phyloP scores from a whole-genome alignment of 345 rosid genomes.

The Pugionium cornutum region DNA sequence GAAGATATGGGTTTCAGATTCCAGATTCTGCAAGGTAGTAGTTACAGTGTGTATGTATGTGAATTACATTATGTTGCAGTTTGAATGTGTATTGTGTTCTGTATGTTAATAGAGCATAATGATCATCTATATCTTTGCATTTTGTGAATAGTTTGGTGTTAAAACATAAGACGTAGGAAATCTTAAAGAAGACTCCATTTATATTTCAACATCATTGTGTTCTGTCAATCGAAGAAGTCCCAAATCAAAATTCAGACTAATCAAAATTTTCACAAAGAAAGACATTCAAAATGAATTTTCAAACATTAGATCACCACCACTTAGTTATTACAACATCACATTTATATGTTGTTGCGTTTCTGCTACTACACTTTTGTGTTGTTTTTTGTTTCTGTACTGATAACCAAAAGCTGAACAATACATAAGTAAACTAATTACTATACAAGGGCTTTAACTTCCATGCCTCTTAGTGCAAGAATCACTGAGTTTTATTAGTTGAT shows the following conservation, averaged over 20 bases:
- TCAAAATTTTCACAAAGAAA: too few relatives aligned
- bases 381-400: slow-evolving; percentile 11
- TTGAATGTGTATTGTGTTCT: slow-evolving; percentile 3
- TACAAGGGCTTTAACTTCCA: slow-evolving; percentile 17
- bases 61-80: slow-evolving; percentile 2
- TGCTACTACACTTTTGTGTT: slow-evolving; percentile 12
- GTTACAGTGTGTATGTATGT: not conserved
- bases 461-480: slow-evolving; percentile 6
- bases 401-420: slow-evolving; percentile 22
- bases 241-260: too few relatives aligned
- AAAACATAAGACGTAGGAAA: not conserved
- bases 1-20: slow-evolving; percentile 9
- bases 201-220: too few relatives aligned
- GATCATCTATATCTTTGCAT: not conserved
- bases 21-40: slow-evolving; percentile 15
- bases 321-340: too few relatives aligned
- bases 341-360: not conserved
- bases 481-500: slow-evolving; percentile 7
- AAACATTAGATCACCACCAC: too few relatives aligned
- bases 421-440: slow-evolving; percentile 16
- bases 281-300: too few relatives aligned
- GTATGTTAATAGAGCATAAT: not conserved
- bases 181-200: too few relatives aligned
- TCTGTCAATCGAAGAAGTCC: too few relatives aligned
- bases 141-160: not conserved